Evolutionary conservation across 2,329 filamentous ascomycete species (phyloP), one percentile per base, ranked within the genome.

Genomic region (Lachnellula suecica): DNA sequence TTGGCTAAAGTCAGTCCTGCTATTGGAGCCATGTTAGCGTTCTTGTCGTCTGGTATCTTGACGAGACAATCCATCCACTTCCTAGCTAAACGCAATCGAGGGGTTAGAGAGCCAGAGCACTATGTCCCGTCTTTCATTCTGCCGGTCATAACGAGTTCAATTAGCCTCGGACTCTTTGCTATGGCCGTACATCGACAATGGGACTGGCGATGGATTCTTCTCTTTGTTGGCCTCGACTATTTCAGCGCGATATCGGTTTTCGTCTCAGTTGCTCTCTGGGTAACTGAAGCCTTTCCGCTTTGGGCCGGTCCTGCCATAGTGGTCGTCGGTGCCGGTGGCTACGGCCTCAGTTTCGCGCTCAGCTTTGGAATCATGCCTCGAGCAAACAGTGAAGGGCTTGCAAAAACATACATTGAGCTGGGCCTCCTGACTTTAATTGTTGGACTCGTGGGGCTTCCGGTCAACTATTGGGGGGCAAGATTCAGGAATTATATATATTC

Each of bases 1-100:
- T 64, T 83, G 79, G 34, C 82, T 78, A 58, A 82, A 73, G 51
- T 72, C 27, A 31, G 27, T 31, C 27, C 27, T 31, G 27, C 27
- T 13, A 31, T 31, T 13, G 27, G 27, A 24, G n/a, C 27, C 27
- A 8, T 31, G 8, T 13, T 31, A 42, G 29, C 45, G 13, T 38
- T 38, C n/a, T 31, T 31, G 10, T 19, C 34, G 4, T 47, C 45
- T 40, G 45, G 45, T 23, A 24, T 47, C 22, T 25, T 47, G n/a
- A 47, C 45, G 15, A 27, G n/a, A 11, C 34, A 25, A 25, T 13
- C 37, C 23, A 19, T 47, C 10, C 45, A 20, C 9, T 17, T 37
- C 17, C 45, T 47, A 10, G 34, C 45, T 6, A 25, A 22, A 7
- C 29, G 45, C 17, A 47, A 47, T 17, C 8, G 45, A 40, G 45